phyloP scores from a whole-genome alignment of 371 early-diverging fungal genomes.

The Haplosporangium sp. region DNA sequence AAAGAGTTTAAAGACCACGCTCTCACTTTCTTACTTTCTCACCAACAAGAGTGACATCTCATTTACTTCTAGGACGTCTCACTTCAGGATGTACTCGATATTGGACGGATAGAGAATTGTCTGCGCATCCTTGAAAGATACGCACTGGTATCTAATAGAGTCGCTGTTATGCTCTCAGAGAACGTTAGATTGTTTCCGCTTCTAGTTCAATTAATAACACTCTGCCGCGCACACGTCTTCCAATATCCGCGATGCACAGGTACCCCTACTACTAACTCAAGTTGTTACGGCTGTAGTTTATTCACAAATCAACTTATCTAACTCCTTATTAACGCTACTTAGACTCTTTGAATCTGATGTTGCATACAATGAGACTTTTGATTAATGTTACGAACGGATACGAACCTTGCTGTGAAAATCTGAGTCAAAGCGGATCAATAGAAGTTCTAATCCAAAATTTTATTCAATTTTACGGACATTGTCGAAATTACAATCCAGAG shows the following conservation, averaged over 20 bases:
- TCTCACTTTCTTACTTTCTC: too few species aligned
- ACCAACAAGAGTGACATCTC: too few species aligned
- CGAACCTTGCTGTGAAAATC: conserved; percentile 31
- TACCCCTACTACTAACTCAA: not conserved
- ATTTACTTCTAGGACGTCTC: conserved; percentile 10
- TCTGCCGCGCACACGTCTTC: conserved; percentile 46
- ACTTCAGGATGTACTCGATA: conserved; percentile 42
- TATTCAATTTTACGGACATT: conserved; percentile 38
- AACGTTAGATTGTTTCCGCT: conserved; percentile 27
- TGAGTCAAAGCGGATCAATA: conserved; percentile 30
- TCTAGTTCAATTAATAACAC: conserved; percentile 35
- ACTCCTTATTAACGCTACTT: not conserved
- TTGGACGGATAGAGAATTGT: conserved; percentile 36
- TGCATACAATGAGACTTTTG: conserved; percentile 35
- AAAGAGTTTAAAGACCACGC: not conserved
- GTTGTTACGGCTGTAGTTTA: not conserved
- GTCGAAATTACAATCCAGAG: conserved; percentile 26
- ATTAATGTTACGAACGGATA: conserved; percentile 42
- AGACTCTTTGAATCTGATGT: conserved; percentile 22
- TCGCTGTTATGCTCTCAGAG: conserved; percentile 8
- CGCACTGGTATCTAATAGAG: conserved; percentile 30
- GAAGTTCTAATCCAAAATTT: conserved; percentile 35
- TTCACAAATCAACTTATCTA: not conserved
- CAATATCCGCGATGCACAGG: conserved; percentile 41
- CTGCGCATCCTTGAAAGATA: conserved; percentile 42